Conservation (phyloP, 352 stramenopile genomes). For the Globisporangium acanthophoron region DNA sequence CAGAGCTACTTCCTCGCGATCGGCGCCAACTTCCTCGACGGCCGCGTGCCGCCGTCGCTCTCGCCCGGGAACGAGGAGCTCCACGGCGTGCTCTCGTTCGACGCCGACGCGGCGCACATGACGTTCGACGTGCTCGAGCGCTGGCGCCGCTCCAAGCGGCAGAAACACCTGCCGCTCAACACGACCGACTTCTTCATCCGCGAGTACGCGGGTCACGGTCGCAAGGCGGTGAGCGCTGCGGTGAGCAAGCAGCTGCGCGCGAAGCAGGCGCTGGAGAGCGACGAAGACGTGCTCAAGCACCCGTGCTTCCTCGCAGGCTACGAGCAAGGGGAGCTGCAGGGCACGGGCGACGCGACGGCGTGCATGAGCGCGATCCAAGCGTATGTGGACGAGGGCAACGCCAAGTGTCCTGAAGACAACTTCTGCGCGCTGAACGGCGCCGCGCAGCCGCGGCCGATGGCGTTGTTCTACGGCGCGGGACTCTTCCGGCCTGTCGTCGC, state of each 20-base stretch:
- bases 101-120: conserved; percentile 34
- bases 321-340: conserved; percentile 4
- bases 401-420: conserved; percentile 37
- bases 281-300: conserved; percentile 23
- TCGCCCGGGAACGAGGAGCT: conserved; percentile 51
- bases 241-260: conserved; percentile 27
- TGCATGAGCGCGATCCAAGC: conserved; percentile 39
- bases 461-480: conserved; percentile 49
- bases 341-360: conserved; percentile 15
- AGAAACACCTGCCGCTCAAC: conserved; percentile 61
- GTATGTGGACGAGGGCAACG: conserved; percentile 44
- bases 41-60: conserved; percentile 36
- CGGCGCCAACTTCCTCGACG: conserved; percentile 60
- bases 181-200: conserved; percentile 59
- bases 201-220: conserved; percentile 40
- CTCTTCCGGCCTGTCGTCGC: conserved; percentile 17
- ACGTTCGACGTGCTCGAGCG: conserved; percentile 63
- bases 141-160: conserved; percentile 57
- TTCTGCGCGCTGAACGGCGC: conserved; percentile 46
- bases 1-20: conserved; percentile 52
- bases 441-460: conserved; percentile 34
- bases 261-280: neutral
- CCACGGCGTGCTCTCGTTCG: conserved; percentile 45
- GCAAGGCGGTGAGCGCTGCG: conserved; percentile 13
- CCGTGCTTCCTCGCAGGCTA: conserved; percentile 41